Conservation (phyloP, 768 basidiomycete genomes). For the Exidia glandulosa region DNA sequence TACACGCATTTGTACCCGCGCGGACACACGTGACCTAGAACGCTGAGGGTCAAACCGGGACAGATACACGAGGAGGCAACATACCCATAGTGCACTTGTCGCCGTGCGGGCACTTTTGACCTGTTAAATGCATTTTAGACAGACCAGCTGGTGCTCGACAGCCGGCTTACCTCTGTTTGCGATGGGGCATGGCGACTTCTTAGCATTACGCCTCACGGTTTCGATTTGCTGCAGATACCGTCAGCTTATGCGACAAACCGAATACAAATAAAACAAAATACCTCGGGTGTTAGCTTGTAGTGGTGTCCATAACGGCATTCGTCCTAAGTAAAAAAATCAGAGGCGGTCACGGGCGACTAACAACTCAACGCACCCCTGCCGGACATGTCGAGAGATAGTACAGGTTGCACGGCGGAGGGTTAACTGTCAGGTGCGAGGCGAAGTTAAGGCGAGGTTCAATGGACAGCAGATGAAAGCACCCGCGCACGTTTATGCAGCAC, state of each 20-base stretch:
- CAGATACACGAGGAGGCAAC: no score
- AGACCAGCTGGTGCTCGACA: not conserved
- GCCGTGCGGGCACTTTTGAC: not conserved
- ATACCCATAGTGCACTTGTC: not conserved
- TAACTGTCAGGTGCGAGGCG: slow-evolving; percentile 34
- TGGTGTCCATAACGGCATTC: slow-evolving; percentile 80
- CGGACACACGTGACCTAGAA: slow-evolving; percentile 30
- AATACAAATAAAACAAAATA: not conserved
- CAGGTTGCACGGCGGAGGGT: slow-evolving; percentile 78
- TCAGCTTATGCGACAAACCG: not conserved
- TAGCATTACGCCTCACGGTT: not conserved
- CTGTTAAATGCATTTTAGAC: not conserved
- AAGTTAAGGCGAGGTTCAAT: not conserved
- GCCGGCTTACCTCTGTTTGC: not conserved
- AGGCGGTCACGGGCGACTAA: no score
- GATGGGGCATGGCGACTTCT: not conserved
- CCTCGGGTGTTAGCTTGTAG: slow-evolving; percentile 24
- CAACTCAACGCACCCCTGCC: slow-evolving; percentile 36
- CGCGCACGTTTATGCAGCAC: not conserved
- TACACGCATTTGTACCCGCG: slow-evolving; percentile 42
- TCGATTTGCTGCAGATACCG: not conserved
- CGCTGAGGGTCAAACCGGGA: slow-evolving; percentile 14
- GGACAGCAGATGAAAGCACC: not conserved
- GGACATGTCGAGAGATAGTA: slow-evolving; percentile 75
- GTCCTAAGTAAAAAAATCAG: not conserved